A percentile compares a stretch with the other conserved stretches of the same genome.
These are phyloP conservation scores for Quercus glauca DNA, from an alignment of 306 rosid species.

Conservation along the genomic window DNA sequence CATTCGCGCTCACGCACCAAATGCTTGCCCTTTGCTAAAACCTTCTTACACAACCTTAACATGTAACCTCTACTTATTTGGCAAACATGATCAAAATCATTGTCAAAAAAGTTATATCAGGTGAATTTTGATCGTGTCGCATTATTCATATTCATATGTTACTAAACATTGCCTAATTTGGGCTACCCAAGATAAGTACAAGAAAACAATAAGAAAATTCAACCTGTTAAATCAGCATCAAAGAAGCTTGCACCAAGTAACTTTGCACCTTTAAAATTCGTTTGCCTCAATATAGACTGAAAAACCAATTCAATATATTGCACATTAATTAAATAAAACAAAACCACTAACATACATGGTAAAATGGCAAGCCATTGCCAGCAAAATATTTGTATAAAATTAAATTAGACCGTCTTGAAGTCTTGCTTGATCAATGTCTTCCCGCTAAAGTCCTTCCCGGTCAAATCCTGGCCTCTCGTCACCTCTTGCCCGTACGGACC, in stretches of 20 bases:
- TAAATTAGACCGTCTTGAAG: constrained; percentile 74
- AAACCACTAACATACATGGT: background rate
- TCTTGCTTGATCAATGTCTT: constrained; percentile 86
- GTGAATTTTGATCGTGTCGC: no score
- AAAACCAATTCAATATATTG: constrained; percentile 2
- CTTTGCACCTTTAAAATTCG: constrained; percentile 87
- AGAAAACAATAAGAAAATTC: background rate
- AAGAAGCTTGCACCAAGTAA: constrained; percentile 93
- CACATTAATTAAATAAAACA: background rate
- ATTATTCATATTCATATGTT: no score
- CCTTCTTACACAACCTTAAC: no score
- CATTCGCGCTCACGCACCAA: no score
- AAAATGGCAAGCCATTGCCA: background rate
- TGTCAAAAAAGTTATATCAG: no score
- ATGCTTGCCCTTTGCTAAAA: no score
- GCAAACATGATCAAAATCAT: no score
- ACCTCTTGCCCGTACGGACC: constrained; percentile 90
- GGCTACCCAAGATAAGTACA: no score
- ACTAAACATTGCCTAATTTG: no score
- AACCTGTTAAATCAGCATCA: constrained; percentile 93
- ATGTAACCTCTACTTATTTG: no score
- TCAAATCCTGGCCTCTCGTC: constrained; percentile 92
- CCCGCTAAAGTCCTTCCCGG: constrained; percentile 88
- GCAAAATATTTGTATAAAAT: background rate
- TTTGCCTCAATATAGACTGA: constrained; percentile 82